phyloP scores from a whole-genome alignment of 306 rosid genomes.

The Senna siamea region DNA sequence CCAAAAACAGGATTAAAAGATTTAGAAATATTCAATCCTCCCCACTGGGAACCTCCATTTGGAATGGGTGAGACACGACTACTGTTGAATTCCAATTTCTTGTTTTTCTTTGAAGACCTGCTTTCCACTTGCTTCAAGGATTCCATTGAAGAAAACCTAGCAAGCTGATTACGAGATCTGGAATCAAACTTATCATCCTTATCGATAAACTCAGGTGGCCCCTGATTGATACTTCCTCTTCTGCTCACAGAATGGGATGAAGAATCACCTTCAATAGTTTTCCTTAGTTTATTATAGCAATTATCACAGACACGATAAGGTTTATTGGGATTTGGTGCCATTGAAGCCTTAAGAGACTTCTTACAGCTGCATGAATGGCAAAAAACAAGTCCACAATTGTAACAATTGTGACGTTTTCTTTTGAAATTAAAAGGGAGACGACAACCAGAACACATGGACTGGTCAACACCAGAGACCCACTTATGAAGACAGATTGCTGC shows the following conservation, averaged over 20 bases:
- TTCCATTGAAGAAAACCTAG: conserved; percentile 61
- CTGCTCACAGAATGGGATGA: conserved; percentile 65
- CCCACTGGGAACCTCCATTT: conserved; percentile 72
- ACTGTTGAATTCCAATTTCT: conserved; percentile 72
- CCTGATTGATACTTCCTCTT: conserved; percentile 72
- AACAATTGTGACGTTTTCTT: conserved; percentile 79
- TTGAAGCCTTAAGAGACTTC: conserved; percentile 73
- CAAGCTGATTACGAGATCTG: conserved; percentile 60
- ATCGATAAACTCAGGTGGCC: conserved; percentile 51
- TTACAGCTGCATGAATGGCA: conserved; percentile 80
- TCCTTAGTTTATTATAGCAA: conserved; percentile 64
- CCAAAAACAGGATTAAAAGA: conserved; percentile 77
- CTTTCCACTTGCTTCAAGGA: conserved; percentile 70
- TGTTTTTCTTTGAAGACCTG: conserved; percentile 67
- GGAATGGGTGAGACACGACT: conserved; percentile 76
- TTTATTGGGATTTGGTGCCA: conserved; percentile 84
- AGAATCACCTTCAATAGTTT: conserved; percentile 54
- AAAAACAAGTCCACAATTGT: conserved; percentile 76
- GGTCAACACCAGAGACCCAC: conserved; percentile 84
- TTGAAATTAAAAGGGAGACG: conserved; percentile 72
- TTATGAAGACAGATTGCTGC: conserved; percentile 79
- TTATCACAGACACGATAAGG: conserved; percentile 78
- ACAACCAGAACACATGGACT: conserved; percentile 82
- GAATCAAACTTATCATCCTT: conserved; percentile 63
- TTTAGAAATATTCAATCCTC: conserved; percentile 62